Evolutionary conservation across 208 protist genomes (phyloP), one percentile per base, ranked within the genome.

Genomic region (Leishmania gerbilli): DNA sequence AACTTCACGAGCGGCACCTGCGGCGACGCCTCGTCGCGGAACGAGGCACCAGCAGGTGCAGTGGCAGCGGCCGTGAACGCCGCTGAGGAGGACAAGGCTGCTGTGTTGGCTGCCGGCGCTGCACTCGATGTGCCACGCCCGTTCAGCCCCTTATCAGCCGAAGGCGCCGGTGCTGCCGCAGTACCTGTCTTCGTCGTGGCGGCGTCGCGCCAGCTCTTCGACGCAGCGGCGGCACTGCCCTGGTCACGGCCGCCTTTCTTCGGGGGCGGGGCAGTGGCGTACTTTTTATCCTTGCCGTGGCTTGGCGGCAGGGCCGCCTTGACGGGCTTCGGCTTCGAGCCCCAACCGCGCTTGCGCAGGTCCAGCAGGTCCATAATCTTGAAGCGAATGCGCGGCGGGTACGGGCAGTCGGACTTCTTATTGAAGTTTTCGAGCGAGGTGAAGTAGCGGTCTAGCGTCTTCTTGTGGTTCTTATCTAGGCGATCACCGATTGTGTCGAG

Each of bases 281-380:
- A n/a, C 74, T 81, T 76, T 69, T 79, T 76, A 17, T 76, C 55
- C 47, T 71, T 76, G 11, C 31, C 45, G 47, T 79, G 67, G 71
- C 71, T 77, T 15, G 74, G 19, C 49, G 77, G 58, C 49, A 71
- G 34, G 13, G 72, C 77, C 40, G 79, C 68, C 77, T 86, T 88
- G 74, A 76, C 51, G 8, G 79, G 56, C 80, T 91, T 89, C 37
- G 79, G 34, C 78, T 89, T 89, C 17, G 55, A 53, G 49, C 84
- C 88, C 92, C 92, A 95, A 0, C 60, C 74, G 65, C 69, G 53
- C 62, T 85, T 85, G 64, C 93, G 93, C n/a, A 98, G 88, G 68
- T 98, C 95, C 42, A 96, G 84, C 40, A 98, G 79, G 85, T 98
- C 90, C 82, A 96, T 90, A 45, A 98, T 94, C 84, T 95, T 96